Evolutionary conservation across 2,329 filamentous ascomycete genomes (phyloP), one percentile per base, ranked within the genome.

Genomic region (Bipolaris bicolor): DNA sequence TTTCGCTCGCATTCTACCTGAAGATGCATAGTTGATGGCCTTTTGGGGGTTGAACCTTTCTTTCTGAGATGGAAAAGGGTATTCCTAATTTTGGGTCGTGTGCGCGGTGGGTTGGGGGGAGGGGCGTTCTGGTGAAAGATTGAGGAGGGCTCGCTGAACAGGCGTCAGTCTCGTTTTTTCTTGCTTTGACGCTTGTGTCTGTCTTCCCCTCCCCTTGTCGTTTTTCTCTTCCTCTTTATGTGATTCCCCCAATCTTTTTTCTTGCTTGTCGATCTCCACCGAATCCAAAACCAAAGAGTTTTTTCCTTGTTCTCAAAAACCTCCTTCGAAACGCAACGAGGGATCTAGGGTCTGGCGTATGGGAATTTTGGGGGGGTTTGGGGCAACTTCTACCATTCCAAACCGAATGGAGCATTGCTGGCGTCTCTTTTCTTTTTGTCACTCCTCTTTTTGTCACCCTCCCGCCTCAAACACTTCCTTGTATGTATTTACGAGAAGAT

Each of bases 1-100:
- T 79, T 99, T 99, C 82, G 76, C 76, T 20, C 65, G 75, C 18
- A 77, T 77, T 26, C 52, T 77, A 36, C 73, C 75, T 5, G 76
- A 77, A 53, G 74, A 76, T 33, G 66, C 66, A 39, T 71, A 60
- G 55, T 18, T 13, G 7, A 22, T n/a, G 18, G 16, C 10, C 43
- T 29, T 29, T 16, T 10, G 10, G 2, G 26, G 10, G 10, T 3
- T 29, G 29, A 13, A 3, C 10, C 26, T 29, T 22, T 52, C 36
- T 47, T 47, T 31, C 41, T n/a, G 10, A 33, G 37, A 33, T 46
- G 5, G 43, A 46, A 16, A 37, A 37, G 5, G 16, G n/a, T 29
- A n/a, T 45, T 52, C 41, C 46, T 46, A 15, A 22, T 46, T 57
- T 22, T 20, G 29, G 39, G 33, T 45, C 26, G 34, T 20, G 7